These are phyloP conservation scores for Prorocentrum cordatum DNA, from an alignment of 169 alveolate species.

Conservation along the genomic window DNA sequence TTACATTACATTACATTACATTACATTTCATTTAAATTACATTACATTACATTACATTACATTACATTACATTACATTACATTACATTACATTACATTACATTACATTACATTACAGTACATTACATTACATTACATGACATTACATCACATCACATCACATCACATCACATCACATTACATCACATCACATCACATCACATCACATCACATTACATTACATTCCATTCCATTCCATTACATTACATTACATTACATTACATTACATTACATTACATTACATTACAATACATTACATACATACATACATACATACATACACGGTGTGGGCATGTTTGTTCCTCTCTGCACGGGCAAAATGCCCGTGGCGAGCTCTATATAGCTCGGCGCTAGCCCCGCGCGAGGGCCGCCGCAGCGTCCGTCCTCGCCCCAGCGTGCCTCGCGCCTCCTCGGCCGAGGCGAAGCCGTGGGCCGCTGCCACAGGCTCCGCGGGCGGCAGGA, in stretches of 20 bases:
- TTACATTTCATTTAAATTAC: no score
- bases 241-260: not conserved
- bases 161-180: no score
- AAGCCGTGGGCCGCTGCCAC: no score
- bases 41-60: not conserved
- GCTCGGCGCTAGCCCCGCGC: no score
- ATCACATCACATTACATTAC: not conserved
- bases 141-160: not conserved
- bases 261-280: not conserved
- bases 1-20: not conserved
- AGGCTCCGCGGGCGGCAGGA: no score
- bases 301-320: not conserved
- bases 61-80: not conserved
- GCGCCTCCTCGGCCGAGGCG: no score
- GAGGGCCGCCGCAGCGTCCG: no score
- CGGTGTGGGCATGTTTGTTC: no score
- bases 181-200: not conserved
- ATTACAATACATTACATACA: not conserved
- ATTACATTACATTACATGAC: not conserved
- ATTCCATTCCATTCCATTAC: not conserved
- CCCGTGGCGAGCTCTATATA: no score
- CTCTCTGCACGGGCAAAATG: no score
- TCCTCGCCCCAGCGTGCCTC: no score
- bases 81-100: not conserved
- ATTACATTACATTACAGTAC: not conserved